Conservation (phyloP, 2,329 filamentous ascomycete species). For the Arthrinium puccinioides region DNA sequence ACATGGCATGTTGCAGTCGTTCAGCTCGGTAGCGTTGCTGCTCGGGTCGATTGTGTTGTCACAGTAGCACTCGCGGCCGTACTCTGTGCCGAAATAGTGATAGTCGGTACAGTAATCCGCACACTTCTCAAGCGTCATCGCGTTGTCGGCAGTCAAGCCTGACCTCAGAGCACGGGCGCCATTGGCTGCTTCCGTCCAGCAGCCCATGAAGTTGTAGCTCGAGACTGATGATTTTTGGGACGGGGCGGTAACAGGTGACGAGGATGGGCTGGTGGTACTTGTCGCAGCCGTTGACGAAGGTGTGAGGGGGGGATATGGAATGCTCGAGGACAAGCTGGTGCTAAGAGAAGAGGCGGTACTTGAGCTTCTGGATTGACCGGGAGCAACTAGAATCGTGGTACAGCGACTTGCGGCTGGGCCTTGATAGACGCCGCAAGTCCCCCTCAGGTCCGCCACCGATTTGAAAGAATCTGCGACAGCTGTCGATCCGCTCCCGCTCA, state of each 20-base stretch:
- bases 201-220: conserved; percentile 37
- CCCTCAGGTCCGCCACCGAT: conserved; percentile 33
- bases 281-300: conserved; percentile 10
- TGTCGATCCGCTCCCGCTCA: conserved; percentile 26
- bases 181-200: conserved; percentile 37
- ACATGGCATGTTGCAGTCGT: conserved; percentile 22
- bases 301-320: conserved; percentile 2
- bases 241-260: conserved; percentile 7
- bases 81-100: conserved; percentile 43
- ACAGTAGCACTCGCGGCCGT: conserved; percentile 39
- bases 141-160: conserved; percentile 33
- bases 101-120: conserved; percentile 37
- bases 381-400: conserved; percentile 9
- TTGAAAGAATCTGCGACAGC: conserved; percentile 41
- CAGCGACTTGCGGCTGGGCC: conserved; percentile 22
- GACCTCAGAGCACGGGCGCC: conserved; percentile 34
- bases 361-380: background rate
- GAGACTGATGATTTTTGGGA: conserved; percentile 31
- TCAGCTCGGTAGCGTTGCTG: conserved; percentile 6
- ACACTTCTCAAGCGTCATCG: conserved; percentile 43
- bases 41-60: conserved; percentile 7
- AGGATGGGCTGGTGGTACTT: conserved; percentile 18
- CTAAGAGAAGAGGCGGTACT: conserved; percentile 4
- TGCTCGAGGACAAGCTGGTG: conserved; percentile 1
- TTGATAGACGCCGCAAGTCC: conserved; percentile 34